Percentiles rank a stretch among this genome's conserved stretches.
These are phyloP conservation scores for Aegilops speltoides DNA, from an alignment of 176 grass and related monocot genomes.

Conservation along the genomic window DNA sequence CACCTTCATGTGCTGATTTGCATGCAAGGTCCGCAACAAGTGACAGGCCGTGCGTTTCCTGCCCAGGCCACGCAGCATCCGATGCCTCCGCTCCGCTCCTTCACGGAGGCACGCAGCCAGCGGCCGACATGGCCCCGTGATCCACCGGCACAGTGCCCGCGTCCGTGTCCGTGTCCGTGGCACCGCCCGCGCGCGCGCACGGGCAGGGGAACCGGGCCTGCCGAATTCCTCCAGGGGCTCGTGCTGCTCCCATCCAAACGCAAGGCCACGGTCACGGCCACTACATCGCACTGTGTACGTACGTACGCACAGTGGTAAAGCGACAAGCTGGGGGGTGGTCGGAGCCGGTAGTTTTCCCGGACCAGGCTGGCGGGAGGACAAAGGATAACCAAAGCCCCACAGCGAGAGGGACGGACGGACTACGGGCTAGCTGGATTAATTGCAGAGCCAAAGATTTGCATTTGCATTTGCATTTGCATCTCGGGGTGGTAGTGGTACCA, in stretches of 20 bases:
- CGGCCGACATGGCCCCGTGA: conserved; percentile 33
- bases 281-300: too few species aligned
- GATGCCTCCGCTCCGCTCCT: conserved; percentile 10
- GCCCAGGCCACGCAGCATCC: neutral
- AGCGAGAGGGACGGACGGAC: conserved; percentile 22
- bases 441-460: conserved; percentile 25
- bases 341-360: neutral
- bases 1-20: neutral
- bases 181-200: too few species aligned
- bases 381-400: neutral
- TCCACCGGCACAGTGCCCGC: neutral
- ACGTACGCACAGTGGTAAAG: neutral
- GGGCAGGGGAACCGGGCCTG: too few species aligned
- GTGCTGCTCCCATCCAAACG: neutral
- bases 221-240: too few species aligned
- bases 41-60: neutral
- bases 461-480: conserved; percentile 12
- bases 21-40: too few species aligned
- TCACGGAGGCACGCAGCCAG: neutral
- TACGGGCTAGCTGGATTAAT: conserved; percentile 4
- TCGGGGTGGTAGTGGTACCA: neutral
- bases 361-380: neutral
- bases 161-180: too few species aligned
- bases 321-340: neutral
- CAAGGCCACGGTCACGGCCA: neutral